Evolutionary conservation across 176 grass and related monocot species (phyloP).

Genomic region (Zea mays): Zm-B73-REFERENCE-NAM-5.0 NC_050104.1:28925001-28925500

Average conservation of each 20-base stretch:
- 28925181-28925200: not conserved
- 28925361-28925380: not conserved
- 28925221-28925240: not conserved
- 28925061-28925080: not conserved
- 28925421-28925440: not conserved
- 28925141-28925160: slow-evolving; percentile 5
- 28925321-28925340: slow-evolving; percentile 1
- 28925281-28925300: not conserved
- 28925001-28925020: slow-evolving; percentile 20
- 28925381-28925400: not conserved
- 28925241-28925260: not conserved
- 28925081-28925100: not conserved
- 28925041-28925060: not conserved
- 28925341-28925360: not conserved
- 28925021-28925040: not conserved
- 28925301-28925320: not conserved
- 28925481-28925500: too few species aligned
- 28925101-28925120: not conserved
- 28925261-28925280: not conserved
- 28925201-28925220: not conserved
- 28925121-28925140: not conserved
- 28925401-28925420: not conserved
- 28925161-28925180: not conserved
- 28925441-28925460: slow-evolving; percentile 17
- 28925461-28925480: not conserved